These are phyloP conservation scores for Globisporangium emineosum DNA, from an alignment of 352 stramenopile species.

Conservation along the genomic window DNA sequence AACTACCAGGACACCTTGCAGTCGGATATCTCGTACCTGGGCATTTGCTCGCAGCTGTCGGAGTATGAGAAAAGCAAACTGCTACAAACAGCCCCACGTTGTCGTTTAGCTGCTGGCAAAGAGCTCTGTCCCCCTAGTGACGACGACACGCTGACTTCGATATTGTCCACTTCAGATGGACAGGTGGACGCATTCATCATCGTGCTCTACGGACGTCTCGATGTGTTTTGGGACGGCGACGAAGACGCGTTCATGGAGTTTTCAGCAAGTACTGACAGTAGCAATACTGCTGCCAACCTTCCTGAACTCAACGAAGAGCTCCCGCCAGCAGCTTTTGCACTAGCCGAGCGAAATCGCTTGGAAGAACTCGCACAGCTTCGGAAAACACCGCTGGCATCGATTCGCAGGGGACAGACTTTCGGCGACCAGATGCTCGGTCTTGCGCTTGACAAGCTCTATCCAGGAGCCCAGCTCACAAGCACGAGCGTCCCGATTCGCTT, in stretches of 20 bases:
- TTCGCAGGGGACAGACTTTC: slow-evolving; percentile 42
- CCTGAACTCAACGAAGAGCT: neutral
- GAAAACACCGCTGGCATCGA: slow-evolving; percentile 21
- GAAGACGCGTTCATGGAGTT: slow-evolving; percentile 6
- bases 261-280: neutral
- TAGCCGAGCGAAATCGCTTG: neutral
- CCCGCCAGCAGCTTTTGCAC: neutral
- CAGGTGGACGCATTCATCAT: slow-evolving; percentile 26
- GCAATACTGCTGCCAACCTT: neutral
- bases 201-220: slow-evolving; percentile 38
- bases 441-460: slow-evolving; percentile 23
- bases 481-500: slow-evolving; percentile 27
- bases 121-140: slow-evolving; percentile 14
- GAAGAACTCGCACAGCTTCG: slow-evolving; percentile 9
- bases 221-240: slow-evolving; percentile 41
- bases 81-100: slow-evolving; percentile 24
- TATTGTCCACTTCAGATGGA: neutral
- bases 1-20: slow-evolving; percentile 28
- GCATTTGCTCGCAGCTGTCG: slow-evolving; percentile 39
- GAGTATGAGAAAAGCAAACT: slow-evolving; percentile 27
- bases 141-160: neutral
- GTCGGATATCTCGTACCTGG: slow-evolving; percentile 37
- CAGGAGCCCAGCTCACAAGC: slow-evolving; percentile 9
- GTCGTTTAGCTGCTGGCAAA: slow-evolving; percentile 20
- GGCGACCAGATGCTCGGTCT: slow-evolving; percentile 59